Base-by-base conservation (phyloP, 805 yeast species). In the Naumovozyma dairenensis region DNA sequence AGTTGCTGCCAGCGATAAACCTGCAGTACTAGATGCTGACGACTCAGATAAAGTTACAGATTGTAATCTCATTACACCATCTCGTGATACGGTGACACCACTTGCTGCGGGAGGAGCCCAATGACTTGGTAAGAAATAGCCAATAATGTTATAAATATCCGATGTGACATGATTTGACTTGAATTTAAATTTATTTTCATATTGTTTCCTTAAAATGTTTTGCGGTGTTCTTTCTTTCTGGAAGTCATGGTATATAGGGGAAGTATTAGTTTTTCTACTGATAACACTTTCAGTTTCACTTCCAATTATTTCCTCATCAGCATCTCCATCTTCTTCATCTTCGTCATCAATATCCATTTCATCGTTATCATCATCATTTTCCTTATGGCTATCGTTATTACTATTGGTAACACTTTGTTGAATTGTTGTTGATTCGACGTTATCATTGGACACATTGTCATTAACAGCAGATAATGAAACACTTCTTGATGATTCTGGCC, bases 61-160 rank as follows among this genome's bases (percentile, higher is more conserved):
- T 25, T 48, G 51, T 7, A 49, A 16, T 12, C 33, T 34, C 12
- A 39, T 34, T 7, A 51, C 38, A 4, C 58, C 60, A 44, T 56
- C 60, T 8, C 37, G 36, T 18, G 61, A 51, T 13, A 53, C 25
- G 5, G 38, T 14, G 8, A 55, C 35, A 21, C 52, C 40, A 25
- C 51, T 49, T 21, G 44, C 47, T 2, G 54, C 31, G 34, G 47
- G 58, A 8, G 39, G 15, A 5, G 43, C 26, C 61, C 61, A 56
- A 16, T 38, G 36, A 24, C 45, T 48, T 2, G 61, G 61, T 28
- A 56, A 37, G 7, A 42, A 44, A 36, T 53, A 56, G 8, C 48
- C 51, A 6, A 56, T 36, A 28, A 45, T 39, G 14, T 39, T 41
- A 28, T 55, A 56, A 12, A 56, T 33, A 17, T 51, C 51, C 6